These are phyloP conservation scores for Serpula lacrymans DNA, from an alignment of 768 basidiomycete genomes.

Conservation along the genomic window DNA sequence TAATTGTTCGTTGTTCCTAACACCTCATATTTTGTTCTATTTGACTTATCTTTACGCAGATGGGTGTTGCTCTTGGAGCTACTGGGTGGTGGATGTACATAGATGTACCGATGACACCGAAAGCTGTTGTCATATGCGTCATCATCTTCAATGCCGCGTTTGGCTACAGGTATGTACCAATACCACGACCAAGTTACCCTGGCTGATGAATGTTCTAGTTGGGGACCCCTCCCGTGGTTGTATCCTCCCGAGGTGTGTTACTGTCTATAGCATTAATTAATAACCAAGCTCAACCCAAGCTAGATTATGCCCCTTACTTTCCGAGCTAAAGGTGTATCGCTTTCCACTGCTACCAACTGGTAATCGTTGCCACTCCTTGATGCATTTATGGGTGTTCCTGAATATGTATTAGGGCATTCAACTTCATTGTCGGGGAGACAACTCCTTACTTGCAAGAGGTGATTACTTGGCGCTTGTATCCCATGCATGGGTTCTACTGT, in stretches of 20 bases:
- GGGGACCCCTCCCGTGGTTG: constrained; percentile 88
- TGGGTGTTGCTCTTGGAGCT: constrained; percentile 74
- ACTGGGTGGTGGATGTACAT: constrained; percentile 95
- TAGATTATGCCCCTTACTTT: constrained; percentile 88
- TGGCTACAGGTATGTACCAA: constrained; percentile 62
- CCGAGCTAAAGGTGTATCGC: constrained; percentile 92
- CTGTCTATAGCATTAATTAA: not conserved
- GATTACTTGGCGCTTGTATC: constrained; percentile 90
- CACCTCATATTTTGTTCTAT: constrained; percentile 4
- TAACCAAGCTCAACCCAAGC: constrained; percentile 6
- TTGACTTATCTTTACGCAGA: constrained; percentile 38
- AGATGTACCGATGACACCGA: constrained; percentile 80
- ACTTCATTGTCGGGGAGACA: constrained; percentile 83
- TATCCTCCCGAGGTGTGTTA: constrained; percentile 78
- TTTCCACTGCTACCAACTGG: constrained; percentile 89
- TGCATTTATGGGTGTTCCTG: not conserved
- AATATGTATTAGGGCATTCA: constrained; percentile 55
- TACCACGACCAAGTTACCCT: not conserved
- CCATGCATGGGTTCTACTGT: constrained; percentile 95
- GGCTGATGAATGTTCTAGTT: constrained; percentile 36
- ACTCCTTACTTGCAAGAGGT: constrained; percentile 85
- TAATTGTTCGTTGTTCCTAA: constrained; percentile 49
- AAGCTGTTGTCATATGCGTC: constrained; percentile 84
- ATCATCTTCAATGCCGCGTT: constrained; percentile 93
- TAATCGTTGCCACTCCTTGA: constrained; percentile 11